Evolutionary conservation across 495 filamentous ascomycete genomes (phyloP).

Genomic region (Hyaloscypha hepaticicola): DNA sequence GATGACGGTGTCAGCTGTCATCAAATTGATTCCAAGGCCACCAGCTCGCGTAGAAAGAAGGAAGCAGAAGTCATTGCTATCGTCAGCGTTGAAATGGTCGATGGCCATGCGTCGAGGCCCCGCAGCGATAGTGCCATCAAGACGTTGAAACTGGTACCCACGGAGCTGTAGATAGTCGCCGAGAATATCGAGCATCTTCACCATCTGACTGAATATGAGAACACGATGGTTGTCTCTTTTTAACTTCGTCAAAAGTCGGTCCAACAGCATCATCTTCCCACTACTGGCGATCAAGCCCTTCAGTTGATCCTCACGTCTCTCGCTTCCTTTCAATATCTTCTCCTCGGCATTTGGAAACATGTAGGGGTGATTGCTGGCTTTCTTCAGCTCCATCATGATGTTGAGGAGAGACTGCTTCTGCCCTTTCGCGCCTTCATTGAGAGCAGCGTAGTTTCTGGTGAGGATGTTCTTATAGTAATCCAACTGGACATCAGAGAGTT

Average conservation of each 20-base stretch:
- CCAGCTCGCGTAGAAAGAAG: slow-evolving; percentile 92
- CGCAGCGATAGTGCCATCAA: slow-evolving; percentile 92
- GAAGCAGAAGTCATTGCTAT: slow-evolving; percentile 94
- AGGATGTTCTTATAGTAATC: slow-evolving; percentile 99
- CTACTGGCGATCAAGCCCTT: slow-evolving; percentile 91
- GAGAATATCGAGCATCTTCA: slow-evolving; percentile 95
- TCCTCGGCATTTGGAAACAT: slow-evolving; percentile 95
- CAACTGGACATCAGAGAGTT: slow-evolving; percentile 90
- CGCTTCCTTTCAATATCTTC: slow-evolving; percentile 72
- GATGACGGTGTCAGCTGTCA: slow-evolving; percentile 98
- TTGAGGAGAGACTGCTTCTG: slow-evolving; percentile 94
- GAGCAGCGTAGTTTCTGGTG: slow-evolving; percentile 90
- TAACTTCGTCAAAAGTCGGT: slow-evolving; percentile 87
- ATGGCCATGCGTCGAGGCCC: slow-evolving; percentile 84
- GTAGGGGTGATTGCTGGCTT: slow-evolving; percentile 97
- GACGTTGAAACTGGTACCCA: slow-evolving; percentile 85
- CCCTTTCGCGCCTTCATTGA: slow-evolving; percentile 84
- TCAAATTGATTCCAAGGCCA: slow-evolving; percentile 95
- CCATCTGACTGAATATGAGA: slow-evolving; percentile 99
- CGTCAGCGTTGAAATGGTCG: slow-evolving; percentile 95
- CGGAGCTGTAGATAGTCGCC: slow-evolving; percentile 89
- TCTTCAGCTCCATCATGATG: slow-evolving; percentile 99
- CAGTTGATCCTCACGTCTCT: slow-evolving; percentile 80
- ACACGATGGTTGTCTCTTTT: slow-evolving; percentile 92
- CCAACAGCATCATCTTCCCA: slow-evolving; percentile 98